Base-by-base conservation (phyloP, 345 rosid genomes). In the Mercurialis annua region DNA sequence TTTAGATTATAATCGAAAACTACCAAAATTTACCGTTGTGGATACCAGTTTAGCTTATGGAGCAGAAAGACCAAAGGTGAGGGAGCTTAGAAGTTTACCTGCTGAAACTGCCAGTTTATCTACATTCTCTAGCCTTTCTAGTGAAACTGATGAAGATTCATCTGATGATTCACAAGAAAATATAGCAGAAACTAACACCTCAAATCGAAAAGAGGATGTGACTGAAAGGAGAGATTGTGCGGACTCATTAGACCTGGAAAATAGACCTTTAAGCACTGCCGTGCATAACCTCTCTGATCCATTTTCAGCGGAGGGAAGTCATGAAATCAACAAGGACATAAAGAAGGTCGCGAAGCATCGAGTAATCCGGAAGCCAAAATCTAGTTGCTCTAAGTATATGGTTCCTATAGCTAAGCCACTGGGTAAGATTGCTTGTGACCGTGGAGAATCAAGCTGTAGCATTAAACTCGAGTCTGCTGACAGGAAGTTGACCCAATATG, bases 81-180 rank as follows among this genome's bases (percentile, higher is more conserved):
- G 81, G 69, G 87, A 78, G 67, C 68, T 82, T 31, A 84, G 82
- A 77, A 78, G 81, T 74, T 80, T 88, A 73, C 89, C 87, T 20
- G 62, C 57, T 60, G 84, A 76, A 80, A 65, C 59, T 31, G 26
- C 64, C 51, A 47, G 57, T 66, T 46, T 73, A 14, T 73, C 65
- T 50, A 43, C 51, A 59, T 73, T 80, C 6, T 67, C 79, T 47
- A 76, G 66, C 69, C 66, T 64, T 76, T 75, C 82, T 70, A 67
- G 73, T 61, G 84, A 77, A 70, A 76, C 80, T 63, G 82, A 76
- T 49, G 70, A 64, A 57, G 75, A 78, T 69, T 23, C 74, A 60
- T 82, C 84, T 16, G 83, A 70, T 31, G 82, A 79, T 36, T 63
- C 55, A 4, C 74, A 87, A 71, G 72, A 72, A 57, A 66, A 81